Evolutionary conservation across 2,329 filamentous ascomycete species (phyloP).

Genomic region (Alternaria solani): DNA sequence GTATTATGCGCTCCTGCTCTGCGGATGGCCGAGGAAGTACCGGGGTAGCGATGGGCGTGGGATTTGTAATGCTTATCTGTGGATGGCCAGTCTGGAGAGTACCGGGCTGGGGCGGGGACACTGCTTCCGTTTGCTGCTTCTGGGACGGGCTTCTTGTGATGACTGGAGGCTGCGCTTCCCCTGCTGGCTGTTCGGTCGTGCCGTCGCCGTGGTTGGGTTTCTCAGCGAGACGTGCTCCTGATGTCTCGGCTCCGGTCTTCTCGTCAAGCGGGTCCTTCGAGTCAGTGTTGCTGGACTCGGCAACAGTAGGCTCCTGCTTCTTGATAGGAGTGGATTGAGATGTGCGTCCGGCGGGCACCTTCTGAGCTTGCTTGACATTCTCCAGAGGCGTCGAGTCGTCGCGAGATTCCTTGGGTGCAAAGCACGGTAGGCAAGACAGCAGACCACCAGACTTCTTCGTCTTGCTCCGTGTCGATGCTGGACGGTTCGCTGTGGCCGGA

Average conservation of each 20-base stretch:
- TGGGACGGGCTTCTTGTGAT: constrained; percentile 46
- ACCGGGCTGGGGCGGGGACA: constrained; percentile 44
- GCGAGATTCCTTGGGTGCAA: constrained; percentile 68
- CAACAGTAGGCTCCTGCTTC: constrained; percentile 51
- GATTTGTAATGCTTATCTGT: constrained; percentile 54
- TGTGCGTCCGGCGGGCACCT: constrained; percentile 48
- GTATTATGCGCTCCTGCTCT: constrained; percentile 54
- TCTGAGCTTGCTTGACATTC: constrained; percentile 53
- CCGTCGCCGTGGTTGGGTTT: constrained; percentile 33
- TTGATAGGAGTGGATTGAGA: constrained; percentile 61
- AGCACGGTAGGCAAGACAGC: constrained; percentile 69
- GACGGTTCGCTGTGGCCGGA: constrained; percentile 39
- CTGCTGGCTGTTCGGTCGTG: constrained; percentile 31
- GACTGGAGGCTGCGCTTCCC: constrained; percentile 36
- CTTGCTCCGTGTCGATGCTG: constrained; percentile 49
- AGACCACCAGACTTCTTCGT: constrained; percentile 52
- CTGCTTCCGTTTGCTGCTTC: constrained; percentile 41
- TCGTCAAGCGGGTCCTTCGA: constrained; percentile 57
- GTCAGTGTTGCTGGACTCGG: constrained; percentile 55
- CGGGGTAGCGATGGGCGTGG: constrained; percentile 55
- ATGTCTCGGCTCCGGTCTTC: constrained; percentile 46
- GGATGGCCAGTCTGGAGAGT: constrained; percentile 47
- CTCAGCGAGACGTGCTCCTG: constrained; percentile 32
- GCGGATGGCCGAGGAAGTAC: constrained; percentile 46
- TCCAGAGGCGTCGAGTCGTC: constrained; percentile 56